Conservation (phyloP, 768 basidiomycete genomes). For the Boletus rubescentipes region DNA sequence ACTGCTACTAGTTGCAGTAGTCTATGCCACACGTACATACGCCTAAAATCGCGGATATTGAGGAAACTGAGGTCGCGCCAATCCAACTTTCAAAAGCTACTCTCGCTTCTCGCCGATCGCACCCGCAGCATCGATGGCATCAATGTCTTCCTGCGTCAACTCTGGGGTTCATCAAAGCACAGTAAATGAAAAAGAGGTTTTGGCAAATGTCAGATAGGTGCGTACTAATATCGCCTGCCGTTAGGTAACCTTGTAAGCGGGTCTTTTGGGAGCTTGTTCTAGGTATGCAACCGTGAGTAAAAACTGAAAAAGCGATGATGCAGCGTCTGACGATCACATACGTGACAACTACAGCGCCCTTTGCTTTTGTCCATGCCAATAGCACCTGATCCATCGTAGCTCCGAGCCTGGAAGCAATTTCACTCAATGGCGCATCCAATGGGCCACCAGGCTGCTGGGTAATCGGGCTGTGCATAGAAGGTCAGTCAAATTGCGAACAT, state of each 20-base stretch:
- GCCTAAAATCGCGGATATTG: background rate
- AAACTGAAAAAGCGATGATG: background rate
- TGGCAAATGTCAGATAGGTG: background rate
- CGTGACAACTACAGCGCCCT: conserved; percentile 67
- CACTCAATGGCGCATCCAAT: conserved; percentile 55
- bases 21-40: no score
- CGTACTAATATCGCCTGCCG: conserved; percentile 59
- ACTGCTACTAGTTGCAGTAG: no score
- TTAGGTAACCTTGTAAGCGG: conserved; percentile 65
- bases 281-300: background rate
- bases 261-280: conserved; percentile 66
- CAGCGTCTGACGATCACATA: conserved; percentile 26
- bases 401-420: conserved; percentile 49
- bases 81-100: conserved; percentile 1
- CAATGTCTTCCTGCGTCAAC: conserved; percentile 50
- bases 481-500: background rate
- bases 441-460: conserved; percentile 61
- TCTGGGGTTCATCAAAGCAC: conserved; percentile 29
- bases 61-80: conserved; percentile 7
- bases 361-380: conserved; percentile 69
- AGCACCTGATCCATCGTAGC: conserved; percentile 65
- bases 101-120: conserved; percentile 24
- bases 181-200: background rate
- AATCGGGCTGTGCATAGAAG: conserved; percentile 46
- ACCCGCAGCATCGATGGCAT: conserved; percentile 55